Evolutionary conservation across 192 early-diverging fungal genomes (phyloP).

Genomic region (Allomyces macrogynus): DNA sequence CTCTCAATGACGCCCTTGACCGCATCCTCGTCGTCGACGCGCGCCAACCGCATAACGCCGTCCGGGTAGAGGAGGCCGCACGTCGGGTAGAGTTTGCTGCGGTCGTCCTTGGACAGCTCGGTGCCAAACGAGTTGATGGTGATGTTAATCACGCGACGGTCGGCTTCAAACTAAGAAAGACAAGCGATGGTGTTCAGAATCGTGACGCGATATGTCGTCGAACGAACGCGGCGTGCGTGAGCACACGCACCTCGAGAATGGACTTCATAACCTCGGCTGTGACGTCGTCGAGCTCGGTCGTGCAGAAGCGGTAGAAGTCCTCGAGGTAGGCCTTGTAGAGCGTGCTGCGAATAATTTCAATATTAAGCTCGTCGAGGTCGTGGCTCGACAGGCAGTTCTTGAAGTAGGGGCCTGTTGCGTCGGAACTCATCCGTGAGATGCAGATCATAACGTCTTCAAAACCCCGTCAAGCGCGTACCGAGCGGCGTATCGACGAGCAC

Average conservation of each 20-base stretch:
- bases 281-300: conserved; percentile 46
- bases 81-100: conserved; percentile 78
- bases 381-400: conserved; percentile 87
- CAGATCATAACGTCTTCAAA: background rate
- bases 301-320: conserved; percentile 86
- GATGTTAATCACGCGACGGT: conserved; percentile 93
- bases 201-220: conserved; percentile 1
- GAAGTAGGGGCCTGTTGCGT: conserved; percentile 71
- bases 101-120: conserved; percentile 91
- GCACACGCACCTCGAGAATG: conserved; percentile 46
- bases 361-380: conserved; percentile 97
- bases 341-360: conserved; percentile 99
- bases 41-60: conserved; percentile 56
- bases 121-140: conserved; percentile 98
- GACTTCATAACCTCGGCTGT: conserved; percentile 87
- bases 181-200: background rate
- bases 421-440: background rate
- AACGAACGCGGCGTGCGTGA: background rate
- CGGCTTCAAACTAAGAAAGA: conserved; percentile 64
- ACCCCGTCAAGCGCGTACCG: conserved; percentile 18
- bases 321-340: conserved; percentile 97
- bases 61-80: conserved; percentile 85
- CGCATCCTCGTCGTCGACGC: conserved; percentile 85
- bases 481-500: conserved; percentile 92
- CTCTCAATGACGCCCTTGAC: conserved; percentile 66